Base-by-base conservation (phyloP, 495 filamentous ascomycete species). In the Penicillium crystallinum region DNA sequence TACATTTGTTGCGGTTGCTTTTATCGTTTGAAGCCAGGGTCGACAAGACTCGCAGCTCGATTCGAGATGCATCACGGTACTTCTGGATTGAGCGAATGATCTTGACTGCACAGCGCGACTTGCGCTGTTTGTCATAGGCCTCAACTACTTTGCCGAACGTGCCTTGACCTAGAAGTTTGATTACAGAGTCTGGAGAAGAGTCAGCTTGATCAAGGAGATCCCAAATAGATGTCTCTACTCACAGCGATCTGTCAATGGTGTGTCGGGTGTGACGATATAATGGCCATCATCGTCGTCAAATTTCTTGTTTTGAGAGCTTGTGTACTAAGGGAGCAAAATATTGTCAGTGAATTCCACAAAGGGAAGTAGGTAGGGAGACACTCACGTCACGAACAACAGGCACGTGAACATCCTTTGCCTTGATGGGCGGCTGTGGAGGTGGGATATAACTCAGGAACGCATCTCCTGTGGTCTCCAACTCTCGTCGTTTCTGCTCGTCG, bases 131-230 rank as follows among this genome's bases (percentile, higher is more conserved):
- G 63, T 98, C 93, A 53, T 80, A 83, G 33, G 93, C 93, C 66
- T 96, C 88, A 8, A 98, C 92, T 12, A 98, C 93, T 69, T 98
- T 98, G 46, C 93, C 93, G 64, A 98, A 98, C 0, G 93, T 98
- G 38, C 93, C 93, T 70, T 98, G 93, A 21, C 93, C 93, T 9
- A 98, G 85, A 19, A 97, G 80, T 61, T 86, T 86, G 53, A 85
- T 74, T 54, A 98, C 91, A 68, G 87, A 81, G 69, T 98, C 91
- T 97, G 59, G 30, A 47, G 19, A 19, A 17, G 14, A 19, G 29
- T 61, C 43, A 66, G 53, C 50, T 30, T 52, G 15, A n/a, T 49
- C 19, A 42, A 37, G n/a, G 6, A 42, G 12, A 30, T 57, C 41
- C 4, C 1, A 39, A 29, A 19, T 49, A 6, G 19, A 6, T 2